These are phyloP conservation scores for Exsudoporus frostii DNA, from an alignment of 768 basidiomycete genomes.

Conservation along the genomic window DNA sequence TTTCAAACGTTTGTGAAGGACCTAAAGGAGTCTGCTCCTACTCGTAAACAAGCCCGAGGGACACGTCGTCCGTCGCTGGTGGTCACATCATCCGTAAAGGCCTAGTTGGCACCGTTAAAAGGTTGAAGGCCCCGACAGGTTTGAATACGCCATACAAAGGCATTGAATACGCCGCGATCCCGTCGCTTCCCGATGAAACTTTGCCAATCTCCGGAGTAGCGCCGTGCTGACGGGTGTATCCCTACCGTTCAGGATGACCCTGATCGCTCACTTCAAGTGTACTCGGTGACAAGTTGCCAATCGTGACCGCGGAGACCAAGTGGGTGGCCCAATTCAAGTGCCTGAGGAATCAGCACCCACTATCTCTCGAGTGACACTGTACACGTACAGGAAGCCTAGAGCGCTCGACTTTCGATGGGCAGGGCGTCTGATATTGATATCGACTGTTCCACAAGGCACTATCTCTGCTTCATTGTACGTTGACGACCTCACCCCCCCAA, in stretches of 20 bases:
- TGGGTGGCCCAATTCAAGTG: conserved; percentile 66
- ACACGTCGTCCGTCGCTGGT: conserved; percentile 75
- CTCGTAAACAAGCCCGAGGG: conserved; percentile 69
- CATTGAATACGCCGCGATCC: conserved; percentile 91
- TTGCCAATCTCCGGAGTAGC: conserved; percentile 82
- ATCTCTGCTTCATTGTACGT: conserved; percentile 57
- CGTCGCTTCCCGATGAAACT: conserved; percentile 93
- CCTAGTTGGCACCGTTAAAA: conserved; percentile 51
- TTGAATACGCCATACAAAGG: no score
- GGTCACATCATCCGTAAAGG: conserved; percentile 72
- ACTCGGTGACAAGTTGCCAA: conserved; percentile 69
- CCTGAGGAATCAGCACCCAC: conserved; percentile 45
- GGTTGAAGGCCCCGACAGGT: no score
- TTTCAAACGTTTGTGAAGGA: conserved; percentile 88
- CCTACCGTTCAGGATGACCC: conserved; percentile 79
- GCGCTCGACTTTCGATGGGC: conserved; percentile 76
- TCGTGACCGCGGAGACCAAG: conserved; percentile 77
- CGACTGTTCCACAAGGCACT: conserved; percentile 47
- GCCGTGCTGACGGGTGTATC: conserved; percentile 71
- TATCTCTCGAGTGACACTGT: conserved; percentile 61
- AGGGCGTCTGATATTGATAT: conserved; percentile 56
- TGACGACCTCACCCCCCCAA: conserved; percentile 53
- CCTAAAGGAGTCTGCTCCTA: conserved; percentile 86
- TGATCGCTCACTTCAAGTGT: conserved; percentile 80
- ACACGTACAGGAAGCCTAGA: conserved; percentile 70